Evolutionary conservation across 768 basidiomycete species (phyloP).

Genomic region (Suillus luteus): DNA sequence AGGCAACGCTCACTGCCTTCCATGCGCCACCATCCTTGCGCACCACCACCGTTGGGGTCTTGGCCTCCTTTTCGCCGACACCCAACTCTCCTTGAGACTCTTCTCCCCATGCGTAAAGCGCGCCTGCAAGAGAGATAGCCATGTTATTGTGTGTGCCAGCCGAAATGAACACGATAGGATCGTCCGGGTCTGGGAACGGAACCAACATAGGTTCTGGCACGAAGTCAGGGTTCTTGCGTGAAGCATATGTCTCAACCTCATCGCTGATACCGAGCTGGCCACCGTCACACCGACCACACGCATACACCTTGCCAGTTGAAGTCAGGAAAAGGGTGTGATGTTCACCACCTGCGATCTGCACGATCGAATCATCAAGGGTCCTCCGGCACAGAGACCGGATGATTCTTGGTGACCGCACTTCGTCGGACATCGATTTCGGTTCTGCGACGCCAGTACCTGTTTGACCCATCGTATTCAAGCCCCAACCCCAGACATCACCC

Average conservation of each 20-base stretch:
- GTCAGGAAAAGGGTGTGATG: conserved; percentile 93
- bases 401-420: conserved; percentile 63
- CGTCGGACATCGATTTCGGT: conserved; percentile 46
- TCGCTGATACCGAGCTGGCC: conserved; percentile 78
- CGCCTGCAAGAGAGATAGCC: conserved; percentile 66
- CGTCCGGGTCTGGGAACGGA: conserved; percentile 61
- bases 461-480: conserved; percentile 90
- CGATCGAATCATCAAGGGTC: conserved; percentile 59
- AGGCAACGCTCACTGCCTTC: conserved; percentile 56
- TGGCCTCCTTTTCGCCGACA: conserved; percentile 58
- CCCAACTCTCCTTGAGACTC: conserved; percentile 80
- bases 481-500: conserved; percentile 93
- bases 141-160: conserved; percentile 75
- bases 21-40: conserved; percentile 72
- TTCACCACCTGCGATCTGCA: conserved; percentile 80
- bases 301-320: conserved; percentile 79
- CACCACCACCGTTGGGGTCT: conserved; percentile 67
- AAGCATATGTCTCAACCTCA: conserved; percentile 66
- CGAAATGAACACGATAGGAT: conserved; percentile 66
- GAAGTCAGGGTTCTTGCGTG: conserved; percentile 56
- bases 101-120: conserved; percentile 77
- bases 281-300: conserved; percentile 81
- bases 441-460: conserved; percentile 58
- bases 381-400: conserved; percentile 65
- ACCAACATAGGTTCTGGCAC: conserved; percentile 66